A percentile compares a stretch with the other conserved stretches of the same genome.
Conservation (phyloP, 345 rosid species). For the Combretum micranthum region DNA sequence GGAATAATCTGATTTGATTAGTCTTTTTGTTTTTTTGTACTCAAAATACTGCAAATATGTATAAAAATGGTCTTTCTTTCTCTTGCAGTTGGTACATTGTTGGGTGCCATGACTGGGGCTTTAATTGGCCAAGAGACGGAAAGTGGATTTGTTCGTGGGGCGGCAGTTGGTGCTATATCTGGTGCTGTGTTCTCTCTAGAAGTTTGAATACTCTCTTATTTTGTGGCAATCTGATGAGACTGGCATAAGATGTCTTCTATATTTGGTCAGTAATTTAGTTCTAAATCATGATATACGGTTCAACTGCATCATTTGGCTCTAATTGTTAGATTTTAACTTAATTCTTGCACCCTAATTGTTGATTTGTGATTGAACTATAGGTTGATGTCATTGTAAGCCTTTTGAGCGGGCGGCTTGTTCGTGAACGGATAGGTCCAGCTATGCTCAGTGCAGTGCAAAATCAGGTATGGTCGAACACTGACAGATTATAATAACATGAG, state of each 20-base stretch:
- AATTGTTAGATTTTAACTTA: neutral
- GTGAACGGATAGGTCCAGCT: slow-evolving; percentile 97
- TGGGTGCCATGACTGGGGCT: slow-evolving; percentile 99
- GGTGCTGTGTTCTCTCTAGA: slow-evolving; percentile 99
- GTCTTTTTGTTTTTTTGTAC: neutral
- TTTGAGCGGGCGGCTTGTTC: slow-evolving; percentile 93
- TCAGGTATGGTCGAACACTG: slow-evolving; percentile 46
- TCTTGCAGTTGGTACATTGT: slow-evolving; percentile 82
- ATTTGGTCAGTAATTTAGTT: slow-evolving; percentile 55
- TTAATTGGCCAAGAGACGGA: slow-evolving; percentile 99
- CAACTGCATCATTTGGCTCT: neutral
- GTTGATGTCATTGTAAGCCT: slow-evolving; percentile 97
- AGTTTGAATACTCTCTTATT: slow-evolving; percentile 92
- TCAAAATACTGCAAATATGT: neutral
- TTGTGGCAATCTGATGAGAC: slow-evolving; percentile 97
- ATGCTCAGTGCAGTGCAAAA: slow-evolving; percentile 99
- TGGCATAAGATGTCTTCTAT: slow-evolving; percentile 78
- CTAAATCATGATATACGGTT: no score
- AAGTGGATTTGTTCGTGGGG: slow-evolving; percentile 95
- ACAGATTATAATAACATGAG: no score
- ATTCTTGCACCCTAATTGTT: neutral
- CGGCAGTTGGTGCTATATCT: slow-evolving; percentile 98
- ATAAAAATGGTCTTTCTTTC: neutral
- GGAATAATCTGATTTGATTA: neutral
- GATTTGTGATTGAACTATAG: slow-evolving; percentile 34